Conservation (phyloP, 345 rosid species). For the Eucalyptus regnans region DNA sequence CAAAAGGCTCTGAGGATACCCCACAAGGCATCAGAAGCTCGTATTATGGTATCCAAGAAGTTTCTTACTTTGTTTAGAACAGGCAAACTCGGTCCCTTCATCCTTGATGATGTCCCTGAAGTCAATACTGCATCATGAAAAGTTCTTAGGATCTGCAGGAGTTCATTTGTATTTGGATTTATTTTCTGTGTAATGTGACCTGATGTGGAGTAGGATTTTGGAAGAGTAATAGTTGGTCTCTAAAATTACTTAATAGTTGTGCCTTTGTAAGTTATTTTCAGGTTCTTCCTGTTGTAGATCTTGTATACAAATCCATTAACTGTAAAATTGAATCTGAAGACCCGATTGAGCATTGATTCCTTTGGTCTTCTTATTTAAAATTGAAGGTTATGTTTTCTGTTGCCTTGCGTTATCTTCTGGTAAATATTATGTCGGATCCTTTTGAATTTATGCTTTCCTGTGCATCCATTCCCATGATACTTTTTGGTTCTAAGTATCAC, state of each 20-base stretch:
- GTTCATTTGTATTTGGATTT: neutral
- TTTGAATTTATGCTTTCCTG: neutral
- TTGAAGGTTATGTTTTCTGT: neutral
- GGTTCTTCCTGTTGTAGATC: no score
- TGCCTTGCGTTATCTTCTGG: neutral
- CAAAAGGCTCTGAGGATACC: slow-evolving; percentile 75
- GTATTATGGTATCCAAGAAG: slow-evolving; percentile 86
- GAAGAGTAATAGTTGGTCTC: no score
- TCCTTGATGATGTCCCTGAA: slow-evolving; percentile 79
- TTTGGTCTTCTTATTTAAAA: neutral
- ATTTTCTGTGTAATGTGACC: no score
- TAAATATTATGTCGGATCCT: neutral
- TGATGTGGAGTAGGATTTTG: no score
- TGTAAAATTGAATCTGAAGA: no score
- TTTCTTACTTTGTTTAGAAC: slow-evolving; percentile 78
- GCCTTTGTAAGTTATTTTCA: no score
- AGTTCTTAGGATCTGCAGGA: neutral
- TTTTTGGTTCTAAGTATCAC: no score
- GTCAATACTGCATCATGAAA: neutral
- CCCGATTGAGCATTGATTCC: neutral
- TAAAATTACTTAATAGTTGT: no score
- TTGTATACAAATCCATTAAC: no score
- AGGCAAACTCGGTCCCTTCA: slow-evolving; percentile 80
- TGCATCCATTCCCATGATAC: neutral
- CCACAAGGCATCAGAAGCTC: slow-evolving; percentile 62